Percentiles rank a stretch among this genome's conserved stretches.
Conservation (phyloP, 2,329 filamentous ascomycete genomes). For the Fusarium sp. region DNA sequence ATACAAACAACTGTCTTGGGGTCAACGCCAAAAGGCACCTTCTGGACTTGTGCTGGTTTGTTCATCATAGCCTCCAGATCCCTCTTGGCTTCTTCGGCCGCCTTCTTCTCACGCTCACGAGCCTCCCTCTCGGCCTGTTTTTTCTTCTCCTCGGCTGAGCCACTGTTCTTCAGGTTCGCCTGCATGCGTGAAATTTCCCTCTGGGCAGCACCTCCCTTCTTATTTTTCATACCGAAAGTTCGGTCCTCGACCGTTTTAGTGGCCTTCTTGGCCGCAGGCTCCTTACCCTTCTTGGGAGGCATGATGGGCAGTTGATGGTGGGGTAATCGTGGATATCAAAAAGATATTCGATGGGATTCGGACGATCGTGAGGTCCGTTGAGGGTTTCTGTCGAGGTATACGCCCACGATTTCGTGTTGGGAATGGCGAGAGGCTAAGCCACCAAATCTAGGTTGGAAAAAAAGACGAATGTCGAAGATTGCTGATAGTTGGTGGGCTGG, state of each 20-base stretch:
- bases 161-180: slow-evolving; percentile 76
- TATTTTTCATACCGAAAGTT: slow-evolving; percentile 99
- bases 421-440: slow-evolving; percentile 26
- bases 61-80: slow-evolving; percentile 87
- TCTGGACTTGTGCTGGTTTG: slow-evolving; percentile 94
- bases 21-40: slow-evolving; percentile 96
- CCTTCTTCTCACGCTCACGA: slow-evolving; percentile 88
- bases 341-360: slow-evolving; percentile 5
- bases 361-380: slow-evolving; percentile 6
- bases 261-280: slow-evolving; percentile 66
- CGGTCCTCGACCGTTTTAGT: slow-evolving; percentile 85
- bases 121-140: slow-evolving; percentile 74
- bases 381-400: background rate
- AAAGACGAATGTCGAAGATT: slow-evolving; percentile 40
- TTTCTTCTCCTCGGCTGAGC: slow-evolving; percentile 87
- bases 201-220: slow-evolving; percentile 92
- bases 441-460: slow-evolving; percentile 25
- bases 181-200: slow-evolving; percentile 88
- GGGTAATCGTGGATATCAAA: slow-evolving; percentile 40
- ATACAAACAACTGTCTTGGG: slow-evolving; percentile 97
- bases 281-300: slow-evolving; percentile 75
- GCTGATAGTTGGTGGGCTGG: slow-evolving; percentile 45
- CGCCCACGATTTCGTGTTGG: slow-evolving; percentile 18
- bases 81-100: slow-evolving; percentile 83
- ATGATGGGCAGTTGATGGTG: slow-evolving; percentile 62